Base-by-base conservation (phyloP, 176 grass and related monocot genomes). In the Avena eriantha region DNA sequence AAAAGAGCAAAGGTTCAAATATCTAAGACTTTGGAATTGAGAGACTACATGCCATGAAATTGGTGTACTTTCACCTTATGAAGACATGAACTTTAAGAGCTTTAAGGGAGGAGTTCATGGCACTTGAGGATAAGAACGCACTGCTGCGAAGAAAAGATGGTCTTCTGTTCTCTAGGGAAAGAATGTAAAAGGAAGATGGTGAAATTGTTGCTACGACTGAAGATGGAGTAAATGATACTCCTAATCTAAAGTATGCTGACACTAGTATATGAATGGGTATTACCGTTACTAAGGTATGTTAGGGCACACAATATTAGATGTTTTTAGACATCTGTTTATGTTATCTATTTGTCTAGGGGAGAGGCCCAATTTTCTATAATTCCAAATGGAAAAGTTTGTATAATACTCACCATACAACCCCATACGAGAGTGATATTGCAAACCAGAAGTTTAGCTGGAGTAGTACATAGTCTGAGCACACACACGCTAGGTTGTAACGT, bases 161-260 rank as follows among this genome's bases (percentile, higher is more conserved):
- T 47, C 91, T 95, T 82, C 88, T 98, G 66, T 95, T 93, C 80
- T 98, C 95, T 82, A 89, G 80, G 95, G 95, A 90, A 64, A 92
- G 91, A 70, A 69, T 95, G 80, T 53, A 93, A 58, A 98, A 93
- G 84, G 93, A 98, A 92, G 93, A 98, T 55, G 93, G 93, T 60
- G 95, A 98, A 80, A 91, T 98, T 24, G 93, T 98, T 61, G 89
- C 95, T 35, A 95, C 95, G 95, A 98, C 95, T 74, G 95, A 93
- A 67, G 95, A 97, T 84, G 95, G 95, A 63, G 93, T 98, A 80
- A 98, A 98, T 78, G 93, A 95, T 80, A 93, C 93, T 16, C 10
- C 95, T 78, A 91, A 93, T 48, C 77, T 98, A 33, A 98, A 95
- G 72, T 50, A 95, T 59, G 91, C 91, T 70, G 89, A 95, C 49